Evolutionary conservation across 1,284 basidiomycete species (phyloP).

Genomic region (Meripilus lineatus): DNA sequence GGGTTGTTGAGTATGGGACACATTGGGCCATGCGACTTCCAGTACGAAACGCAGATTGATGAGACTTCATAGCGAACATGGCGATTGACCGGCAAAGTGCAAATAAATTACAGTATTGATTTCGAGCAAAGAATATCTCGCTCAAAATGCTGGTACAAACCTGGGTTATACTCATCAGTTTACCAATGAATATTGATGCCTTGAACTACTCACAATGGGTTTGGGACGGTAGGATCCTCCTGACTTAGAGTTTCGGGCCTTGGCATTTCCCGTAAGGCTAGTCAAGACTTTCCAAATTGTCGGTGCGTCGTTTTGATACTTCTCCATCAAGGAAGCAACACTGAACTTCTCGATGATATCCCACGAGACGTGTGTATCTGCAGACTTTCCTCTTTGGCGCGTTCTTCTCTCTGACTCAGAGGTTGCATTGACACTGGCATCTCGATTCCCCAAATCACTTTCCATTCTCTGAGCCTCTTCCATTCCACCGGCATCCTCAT

Average conservation of each 20-base stretch:
- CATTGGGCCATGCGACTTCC: constrained; percentile 10
- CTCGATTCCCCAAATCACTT: neutral
- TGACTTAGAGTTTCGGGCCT: neutral
- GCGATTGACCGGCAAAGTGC: constrained; percentile 7
- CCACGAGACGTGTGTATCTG: constrained; percentile 8
- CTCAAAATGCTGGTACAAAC: constrained; percentile 9
- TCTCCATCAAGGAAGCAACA: neutral
- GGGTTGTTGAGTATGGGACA: constrained; percentile 9
- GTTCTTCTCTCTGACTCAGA: neutral
- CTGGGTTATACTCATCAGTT: constrained; percentile 1
- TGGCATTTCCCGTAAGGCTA: neutral
- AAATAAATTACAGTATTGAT: constrained; percentile 8
- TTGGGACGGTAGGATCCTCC: constrained; percentile 1
- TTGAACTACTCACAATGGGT: neutral
- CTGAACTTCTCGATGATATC: constrained; percentile 7
- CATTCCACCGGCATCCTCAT: neutral
- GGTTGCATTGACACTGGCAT: neutral
- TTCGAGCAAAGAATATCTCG: constrained; percentile 6
- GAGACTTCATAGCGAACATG: constrained; percentile 11
- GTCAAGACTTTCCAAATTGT: neutral
- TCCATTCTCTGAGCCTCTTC: neutral
- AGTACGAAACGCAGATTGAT: constrained; percentile 12
- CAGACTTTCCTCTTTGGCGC: neutral
- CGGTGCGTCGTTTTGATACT: constrained; percentile 2
- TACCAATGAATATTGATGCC: neutral